These are phyloP conservation scores for Exophiala sp. DNA, from an alignment of 2,329 filamentous ascomycete genomes.

Conservation along the genomic window DNA sequence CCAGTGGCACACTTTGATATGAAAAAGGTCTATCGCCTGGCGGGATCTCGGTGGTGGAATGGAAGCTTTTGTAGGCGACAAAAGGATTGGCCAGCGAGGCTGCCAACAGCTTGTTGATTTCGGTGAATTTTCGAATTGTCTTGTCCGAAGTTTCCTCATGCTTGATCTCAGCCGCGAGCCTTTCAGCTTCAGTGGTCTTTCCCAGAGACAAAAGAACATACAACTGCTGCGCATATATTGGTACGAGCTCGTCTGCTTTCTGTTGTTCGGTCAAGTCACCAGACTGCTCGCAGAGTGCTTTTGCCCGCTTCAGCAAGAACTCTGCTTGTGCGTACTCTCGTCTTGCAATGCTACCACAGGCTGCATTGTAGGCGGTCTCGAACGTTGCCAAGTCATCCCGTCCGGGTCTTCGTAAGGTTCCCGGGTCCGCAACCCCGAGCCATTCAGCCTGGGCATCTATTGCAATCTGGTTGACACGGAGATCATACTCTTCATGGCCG, in stretches of 20 bases:
- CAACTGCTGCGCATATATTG: slow-evolving; percentile 56
- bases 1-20: slow-evolving; percentile 51
- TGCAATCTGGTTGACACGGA: slow-evolving; percentile 57
- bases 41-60: slow-evolving; percentile 45
- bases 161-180: slow-evolving; percentile 47
- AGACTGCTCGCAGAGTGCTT: slow-evolving; percentile 54
- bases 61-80: slow-evolving; percentile 51
- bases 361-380: slow-evolving; percentile 60
- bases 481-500: slow-evolving; percentile 52
- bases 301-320: slow-evolving; percentile 54
- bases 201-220: slow-evolving; percentile 54
- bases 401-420: slow-evolving; percentile 48
- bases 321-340: slow-evolving; percentile 55
- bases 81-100: slow-evolving; percentile 51
- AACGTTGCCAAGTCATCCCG: slow-evolving; percentile 58
- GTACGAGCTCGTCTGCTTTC: slow-evolving; percentile 53
- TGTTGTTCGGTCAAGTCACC: slow-evolving; percentile 56
- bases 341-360: slow-evolving; percentile 57
- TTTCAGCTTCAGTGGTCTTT: slow-evolving; percentile 51
- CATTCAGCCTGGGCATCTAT: slow-evolving; percentile 58
- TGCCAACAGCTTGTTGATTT: slow-evolving; percentile 52
- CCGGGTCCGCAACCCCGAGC: slow-evolving; percentile 48
- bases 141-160: slow-evolving; percentile 50
- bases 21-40: slow-evolving; percentile 53
- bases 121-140: slow-evolving; percentile 55